A percentile compares a stretch with the other conserved stretches of the same genome.
Conservation (phyloP, 1,139 yeast species). For the Suhomyces choctaworum region DNA sequence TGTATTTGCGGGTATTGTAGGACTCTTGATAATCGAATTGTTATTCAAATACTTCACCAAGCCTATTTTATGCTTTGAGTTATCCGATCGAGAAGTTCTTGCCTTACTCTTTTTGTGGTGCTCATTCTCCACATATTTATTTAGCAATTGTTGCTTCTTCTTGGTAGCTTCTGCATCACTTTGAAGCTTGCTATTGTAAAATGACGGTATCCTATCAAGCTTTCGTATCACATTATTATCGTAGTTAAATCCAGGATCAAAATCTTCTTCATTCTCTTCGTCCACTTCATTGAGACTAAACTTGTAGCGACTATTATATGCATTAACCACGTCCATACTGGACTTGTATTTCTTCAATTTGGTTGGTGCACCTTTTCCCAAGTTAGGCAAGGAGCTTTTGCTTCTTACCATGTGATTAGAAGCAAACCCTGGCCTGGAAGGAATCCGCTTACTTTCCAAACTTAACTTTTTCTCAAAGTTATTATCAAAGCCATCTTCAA, state of each 20-base stretch:
- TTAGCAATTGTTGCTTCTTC: slow-evolving; percentile 28
- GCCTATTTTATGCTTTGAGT: slow-evolving; percentile 27
- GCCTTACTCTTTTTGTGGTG: slow-evolving; percentile 8
- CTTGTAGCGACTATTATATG: slow-evolving; percentile 9
- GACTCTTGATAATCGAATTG: slow-evolving; percentile 18
- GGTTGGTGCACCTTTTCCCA: slow-evolving; percentile 16
- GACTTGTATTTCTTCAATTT: slow-evolving; percentile 32
- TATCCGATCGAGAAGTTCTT: slow-evolving; percentile 12
- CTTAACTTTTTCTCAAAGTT: slow-evolving; percentile 14
- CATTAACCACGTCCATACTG: slow-evolving; percentile 28
- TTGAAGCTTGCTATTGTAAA: slow-evolving; percentile 25
- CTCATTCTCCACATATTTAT: slow-evolving; percentile 27
- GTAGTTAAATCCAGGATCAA: slow-evolving; percentile 29
- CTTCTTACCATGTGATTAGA: slow-evolving; percentile 7
- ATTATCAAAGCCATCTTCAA: slow-evolving; percentile 38
- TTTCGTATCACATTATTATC: slow-evolving; percentile 38
- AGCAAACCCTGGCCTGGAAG: slow-evolving; percentile 3
- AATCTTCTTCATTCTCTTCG: slow-evolving; percentile 11
- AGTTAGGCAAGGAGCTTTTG: slow-evolving; percentile 33
- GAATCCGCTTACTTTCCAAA: slow-evolving; percentile 4
- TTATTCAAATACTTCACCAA: slow-evolving; percentile 34
- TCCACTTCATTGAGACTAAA: slow-evolving; percentile 14
- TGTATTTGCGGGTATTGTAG: slow-evolving; percentile 14
- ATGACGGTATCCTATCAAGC: slow-evolving; percentile 47
- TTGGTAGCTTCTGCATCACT: slow-evolving; percentile 7